Evolutionary conservation across 2,329 filamentous ascomycete genomes (phyloP).

Genomic region (Aureobasidium zeae): DNA sequence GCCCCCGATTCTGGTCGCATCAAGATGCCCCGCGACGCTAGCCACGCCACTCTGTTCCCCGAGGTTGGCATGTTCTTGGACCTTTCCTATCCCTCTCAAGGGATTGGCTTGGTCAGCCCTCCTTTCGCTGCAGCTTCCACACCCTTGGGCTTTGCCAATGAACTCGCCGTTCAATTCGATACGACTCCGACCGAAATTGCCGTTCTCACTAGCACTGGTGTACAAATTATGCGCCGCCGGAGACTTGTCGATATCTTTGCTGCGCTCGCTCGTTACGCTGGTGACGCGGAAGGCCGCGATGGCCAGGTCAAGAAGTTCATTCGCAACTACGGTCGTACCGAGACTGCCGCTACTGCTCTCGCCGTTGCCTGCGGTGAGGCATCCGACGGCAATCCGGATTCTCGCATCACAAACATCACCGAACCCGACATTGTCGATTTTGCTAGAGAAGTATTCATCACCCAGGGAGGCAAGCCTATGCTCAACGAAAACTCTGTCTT

Average conservation of each 20-base stretch:
- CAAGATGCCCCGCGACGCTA: slow-evolving; percentile 32
- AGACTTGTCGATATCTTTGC: slow-evolving; percentile 90
- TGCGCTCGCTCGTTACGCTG: slow-evolving; percentile 61
- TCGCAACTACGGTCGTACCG: slow-evolving; percentile 73
- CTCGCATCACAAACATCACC: slow-evolving; percentile 59
- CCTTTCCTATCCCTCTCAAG: slow-evolving; percentile 64
- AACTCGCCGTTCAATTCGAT: slow-evolving; percentile 93
- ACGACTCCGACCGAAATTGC: slow-evolving; percentile 73
- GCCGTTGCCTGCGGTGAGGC: slow-evolving; percentile 94
- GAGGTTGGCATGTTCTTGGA: slow-evolving; percentile 76
- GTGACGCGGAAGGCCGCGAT: slow-evolving; percentile 71
- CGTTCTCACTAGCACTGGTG: slow-evolving; percentile 80
- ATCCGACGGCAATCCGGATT: slow-evolving; percentile 64
- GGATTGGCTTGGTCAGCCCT: slow-evolving; percentile 65
- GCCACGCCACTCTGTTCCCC: slow-evolving; percentile 47
- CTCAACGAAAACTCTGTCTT: slow-evolving; percentile 66
- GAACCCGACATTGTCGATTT: slow-evolving; percentile 80
- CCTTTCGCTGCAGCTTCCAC: slow-evolving; percentile 60
- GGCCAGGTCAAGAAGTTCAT: slow-evolving; percentile 76
- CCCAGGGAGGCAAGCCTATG: slow-evolving; percentile 79
- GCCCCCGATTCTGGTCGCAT: slow-evolving; percentile 85
- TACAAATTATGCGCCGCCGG: slow-evolving; percentile 75
- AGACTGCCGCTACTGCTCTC: slow-evolving; percentile 81
- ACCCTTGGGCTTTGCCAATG: slow-evolving; percentile 81
- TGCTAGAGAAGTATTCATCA: slow-evolving; percentile 80